These are phyloP conservation scores for Monosporozyma yasuniensis DNA, from an alignment of 805 yeast genomes.

Conservation along the genomic window DNA sequence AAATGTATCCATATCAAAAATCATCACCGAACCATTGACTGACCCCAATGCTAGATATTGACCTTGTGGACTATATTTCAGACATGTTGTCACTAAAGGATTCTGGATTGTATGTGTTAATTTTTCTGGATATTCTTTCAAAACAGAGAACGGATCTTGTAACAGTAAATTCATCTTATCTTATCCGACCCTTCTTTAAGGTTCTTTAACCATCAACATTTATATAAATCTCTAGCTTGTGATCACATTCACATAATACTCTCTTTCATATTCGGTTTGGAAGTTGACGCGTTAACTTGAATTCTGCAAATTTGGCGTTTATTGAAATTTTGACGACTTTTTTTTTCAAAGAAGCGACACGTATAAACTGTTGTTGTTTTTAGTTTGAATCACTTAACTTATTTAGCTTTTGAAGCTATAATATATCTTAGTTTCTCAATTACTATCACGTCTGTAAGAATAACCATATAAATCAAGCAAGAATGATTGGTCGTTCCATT, in stretches of 20 bases:
- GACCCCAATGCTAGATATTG: constrained; percentile 81
- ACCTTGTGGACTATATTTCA: constrained; percentile 64
- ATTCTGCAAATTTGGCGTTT: background rate
- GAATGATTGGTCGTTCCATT: background rate
- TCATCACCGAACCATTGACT: constrained; percentile 60
- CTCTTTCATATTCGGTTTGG: background rate
- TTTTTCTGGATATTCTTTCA: constrained; percentile 85
- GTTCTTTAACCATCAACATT: background rate
- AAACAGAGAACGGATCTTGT: constrained; percentile 83
- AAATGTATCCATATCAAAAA: constrained; percentile 63
- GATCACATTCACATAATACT: no score
- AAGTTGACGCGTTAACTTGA: background rate
- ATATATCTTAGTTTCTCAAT: no score
- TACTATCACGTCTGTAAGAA: no score
- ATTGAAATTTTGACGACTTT: background rate
- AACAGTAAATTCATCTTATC: constrained; percentile 54
- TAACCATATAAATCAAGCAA: background rate
- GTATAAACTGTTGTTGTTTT: background rate
- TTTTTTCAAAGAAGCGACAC: background rate
- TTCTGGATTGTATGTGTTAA: constrained; percentile 56
- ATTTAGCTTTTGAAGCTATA: no score
- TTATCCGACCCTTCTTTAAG: background rate
- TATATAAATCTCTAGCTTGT: no score
- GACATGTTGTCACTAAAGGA: constrained; percentile 56
- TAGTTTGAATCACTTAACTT: background rate